Evolutionary conservation across 176 grass and related monocot species (phyloP).

Genomic region (Luzula sylvatica): DNA sequence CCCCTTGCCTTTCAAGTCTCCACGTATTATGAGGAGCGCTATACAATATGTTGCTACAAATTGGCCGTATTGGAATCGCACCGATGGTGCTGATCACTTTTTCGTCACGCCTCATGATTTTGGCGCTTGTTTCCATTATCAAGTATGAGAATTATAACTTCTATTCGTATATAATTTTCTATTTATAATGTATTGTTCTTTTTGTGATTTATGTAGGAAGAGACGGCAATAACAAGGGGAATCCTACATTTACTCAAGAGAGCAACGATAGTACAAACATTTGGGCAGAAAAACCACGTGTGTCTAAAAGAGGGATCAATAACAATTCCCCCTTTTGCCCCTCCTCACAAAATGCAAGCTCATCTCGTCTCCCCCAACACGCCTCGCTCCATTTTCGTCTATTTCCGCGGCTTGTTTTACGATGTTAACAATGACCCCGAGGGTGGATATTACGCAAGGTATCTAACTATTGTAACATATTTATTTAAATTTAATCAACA

Average conservation of each 20-base stretch:
- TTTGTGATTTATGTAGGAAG: slow-evolving; percentile 40
- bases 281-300: slow-evolving; percentile 92
- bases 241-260: slow-evolving; percentile 65
- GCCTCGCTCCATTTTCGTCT: slow-evolving; percentile 89
- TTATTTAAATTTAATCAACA: neutral
- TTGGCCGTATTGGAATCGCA: slow-evolving; percentile 88
- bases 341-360: slow-evolving; percentile 96
- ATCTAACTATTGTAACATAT: slow-evolving; percentile 10
- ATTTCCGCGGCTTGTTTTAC: slow-evolving; percentile 90
- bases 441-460: slow-evolving; percentile 95
- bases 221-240: slow-evolving; percentile 81
- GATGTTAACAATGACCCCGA: slow-evolving; percentile 92
- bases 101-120: slow-evolving; percentile 95
- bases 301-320: slow-evolving; percentile 93
- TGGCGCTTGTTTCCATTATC: slow-evolving; percentile 92
- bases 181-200: too few relatives aligned
- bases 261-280: slow-evolving; percentile 87
- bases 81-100: slow-evolving; percentile 84
- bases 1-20: slow-evolving; percentile 82
- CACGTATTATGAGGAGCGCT: slow-evolving; percentile 85
- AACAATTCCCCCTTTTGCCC: slow-evolving; percentile 83
- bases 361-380: slow-evolving; percentile 76
- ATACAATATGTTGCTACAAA: slow-evolving; percentile 71
- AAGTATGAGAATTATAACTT: slow-evolving; percentile 28
- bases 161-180: neutral